Percentiles rank a stretch among this genome's conserved stretches.
Conservation (phyloP, 306 rosid species). For the Acacia acuminata region DNA sequence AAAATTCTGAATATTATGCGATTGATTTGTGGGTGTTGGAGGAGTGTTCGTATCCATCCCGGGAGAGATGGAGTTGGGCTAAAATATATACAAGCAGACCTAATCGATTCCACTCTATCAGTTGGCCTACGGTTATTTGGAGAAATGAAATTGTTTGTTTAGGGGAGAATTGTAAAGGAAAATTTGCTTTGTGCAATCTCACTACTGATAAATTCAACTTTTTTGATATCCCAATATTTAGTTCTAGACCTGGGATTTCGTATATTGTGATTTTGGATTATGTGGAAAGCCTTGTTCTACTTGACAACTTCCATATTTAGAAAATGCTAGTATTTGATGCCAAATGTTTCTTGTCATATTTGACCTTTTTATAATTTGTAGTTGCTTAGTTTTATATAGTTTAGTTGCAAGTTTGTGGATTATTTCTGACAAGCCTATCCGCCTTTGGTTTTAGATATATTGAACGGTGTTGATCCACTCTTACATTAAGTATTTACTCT, state of each 20-base stretch:
- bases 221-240: no score
- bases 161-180: no score
- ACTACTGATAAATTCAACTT: no score
- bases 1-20: background rate
- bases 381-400: no score
- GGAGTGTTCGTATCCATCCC: background rate
- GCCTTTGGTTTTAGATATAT: background rate
- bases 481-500: no score
- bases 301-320: no score
- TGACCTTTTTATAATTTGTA: no score
- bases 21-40: background rate
- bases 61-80: background rate
- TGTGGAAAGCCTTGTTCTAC: no score
- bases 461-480: background rate
- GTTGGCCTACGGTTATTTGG: background rate
- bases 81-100: background rate
- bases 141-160: background rate
- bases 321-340: background rate
- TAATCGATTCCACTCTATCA: background rate
- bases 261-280: no score
- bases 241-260: no score
- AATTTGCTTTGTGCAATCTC: no score
- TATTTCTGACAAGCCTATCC: background rate
- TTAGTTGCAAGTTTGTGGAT: background rate
- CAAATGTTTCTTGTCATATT: no score